Base-by-base conservation (phyloP, 768 basidiomycete genomes). In the Royoungia palumana region DNA sequence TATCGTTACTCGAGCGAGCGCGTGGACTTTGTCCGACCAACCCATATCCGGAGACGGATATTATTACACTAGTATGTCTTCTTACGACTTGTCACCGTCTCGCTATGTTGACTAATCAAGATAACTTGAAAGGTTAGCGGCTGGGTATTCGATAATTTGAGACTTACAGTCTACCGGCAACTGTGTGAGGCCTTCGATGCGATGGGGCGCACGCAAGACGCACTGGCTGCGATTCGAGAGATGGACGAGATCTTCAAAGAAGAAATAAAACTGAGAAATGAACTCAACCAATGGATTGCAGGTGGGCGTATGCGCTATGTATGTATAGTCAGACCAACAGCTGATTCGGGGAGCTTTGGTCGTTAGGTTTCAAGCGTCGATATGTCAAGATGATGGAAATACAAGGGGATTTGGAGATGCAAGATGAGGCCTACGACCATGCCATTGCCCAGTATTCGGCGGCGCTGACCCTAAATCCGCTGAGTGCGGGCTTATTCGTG, bases 101-200 rank as follows among this genome's bases (percentile, higher is more conserved):
- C 7, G 8, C 3, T 1, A 8, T 1, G 22, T 25, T 24, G 40
- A 11, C n/a, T 44, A 5, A 35, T 9, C 7, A 10, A 35, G 21
- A 44, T 13, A n/a, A 9, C 13, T 4, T 35, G 4, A 36, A 32
- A 59, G 59, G 39, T 58, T 14, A 55, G 32, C 9, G 49, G 60
- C 17, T 61, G 60, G 59, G 28, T 24, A 11, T 58, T 61, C 24
- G 48, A 49, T 30, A 50, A 12, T 11, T 25, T 62, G 24, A 47
- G 39, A 35, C 36, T 53, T 28, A 5, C 36, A 11, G 40, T 61
- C 19, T 27, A 48, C 27, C 50, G 10, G 13, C 35, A 48, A 22
- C 42, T 25, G 28, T 59, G 53, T 25, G 49, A 58, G 12, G 60
- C 53, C 5, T 53, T 19, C 28, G 46, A 22, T 3, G 22, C 35